Evolutionary conservation across 345 rosid genomes (phyloP).

Genomic region (Pistacia atlantica): DNA sequence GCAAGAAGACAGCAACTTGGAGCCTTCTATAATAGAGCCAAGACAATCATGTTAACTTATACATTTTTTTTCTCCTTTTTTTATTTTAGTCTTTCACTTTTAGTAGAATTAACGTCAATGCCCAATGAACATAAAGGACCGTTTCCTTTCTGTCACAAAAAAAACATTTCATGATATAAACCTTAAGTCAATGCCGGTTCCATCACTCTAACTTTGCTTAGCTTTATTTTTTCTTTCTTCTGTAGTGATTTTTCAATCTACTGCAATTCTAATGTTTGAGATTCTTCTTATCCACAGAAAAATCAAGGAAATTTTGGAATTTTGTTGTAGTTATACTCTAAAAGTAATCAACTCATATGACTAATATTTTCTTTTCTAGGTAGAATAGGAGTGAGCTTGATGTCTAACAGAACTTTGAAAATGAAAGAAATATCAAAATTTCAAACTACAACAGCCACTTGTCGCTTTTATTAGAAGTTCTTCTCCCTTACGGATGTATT

Average conservation of each 20-base stretch:
- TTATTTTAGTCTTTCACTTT: background rate
- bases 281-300: background rate
- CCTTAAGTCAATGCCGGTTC: background rate
- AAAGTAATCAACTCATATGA: background rate
- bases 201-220: background rate
- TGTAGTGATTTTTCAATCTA: background rate
- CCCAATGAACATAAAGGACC: background rate
- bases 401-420: background rate
- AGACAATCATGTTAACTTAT: background rate
- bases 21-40: background rate
- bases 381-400: background rate
- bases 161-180: background rate
- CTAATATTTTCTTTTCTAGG: background rate
- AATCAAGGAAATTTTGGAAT: background rate
- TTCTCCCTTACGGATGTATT: too few species aligned
- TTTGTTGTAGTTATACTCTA: background rate
- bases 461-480: too few species aligned
- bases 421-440: background rate
- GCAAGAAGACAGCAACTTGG: background rate
- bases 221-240: background rate
- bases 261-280: background rate
- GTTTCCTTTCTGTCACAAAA: background rate
- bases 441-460: too few species aligned
- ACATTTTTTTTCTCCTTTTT: too few species aligned
- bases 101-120: background rate